Evolutionary conservation across 129 eudicot species (phyloP), one percentile per base, ranked within the genome.

Genomic region (Pulicaria dysenterica): DNA sequence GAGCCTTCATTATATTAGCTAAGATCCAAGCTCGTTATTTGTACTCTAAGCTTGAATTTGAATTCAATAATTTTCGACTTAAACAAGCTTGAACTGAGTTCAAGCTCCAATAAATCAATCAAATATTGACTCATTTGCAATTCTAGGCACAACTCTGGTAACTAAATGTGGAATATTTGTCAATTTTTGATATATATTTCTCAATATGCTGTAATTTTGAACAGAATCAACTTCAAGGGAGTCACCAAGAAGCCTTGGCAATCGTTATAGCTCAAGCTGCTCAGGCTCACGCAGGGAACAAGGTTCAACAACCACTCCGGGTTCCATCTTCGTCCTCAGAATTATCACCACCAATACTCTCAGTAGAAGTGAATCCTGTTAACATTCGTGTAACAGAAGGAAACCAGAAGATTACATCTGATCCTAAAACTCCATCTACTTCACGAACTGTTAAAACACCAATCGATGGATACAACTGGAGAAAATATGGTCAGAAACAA

Each of bases 401-500:
- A 71, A 70, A 70, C 12, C 69, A 77, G 70, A 67, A 77, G 46
- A 85, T 67, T 37, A 19, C 80, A 47, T 73, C 79, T 7, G 64
- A 72, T 47, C 47, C 70, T 5, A 84, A 67, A 53, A 67, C 57
- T 40, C 72, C 53, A 66, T 76, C 85, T 47, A 46, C 72, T 64
- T 75, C 69, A 46, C 83, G 76, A 55, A 62, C 79, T 66, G 86
- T 74, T 3, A 82, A 80, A 24, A 85, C 86, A 34, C 82, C 82
- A 8, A 44, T 77, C 53, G 98, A 92, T 69, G 98, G 95, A 43
- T 92, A 78, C 82, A 89, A 88, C 69, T 92, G 98, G 98, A 84
- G 98, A 58, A 92, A 92, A 81, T 92, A 92, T 55, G 98, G 98
- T 64, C 96, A 92, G 73, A 92, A 92, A 80, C 96, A 92, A 77